These are phyloP conservation scores for Trichoderma cornu-damae DNA, from an alignment of 2,329 filamentous ascomycete genomes.

Conservation along the genomic window DNA sequence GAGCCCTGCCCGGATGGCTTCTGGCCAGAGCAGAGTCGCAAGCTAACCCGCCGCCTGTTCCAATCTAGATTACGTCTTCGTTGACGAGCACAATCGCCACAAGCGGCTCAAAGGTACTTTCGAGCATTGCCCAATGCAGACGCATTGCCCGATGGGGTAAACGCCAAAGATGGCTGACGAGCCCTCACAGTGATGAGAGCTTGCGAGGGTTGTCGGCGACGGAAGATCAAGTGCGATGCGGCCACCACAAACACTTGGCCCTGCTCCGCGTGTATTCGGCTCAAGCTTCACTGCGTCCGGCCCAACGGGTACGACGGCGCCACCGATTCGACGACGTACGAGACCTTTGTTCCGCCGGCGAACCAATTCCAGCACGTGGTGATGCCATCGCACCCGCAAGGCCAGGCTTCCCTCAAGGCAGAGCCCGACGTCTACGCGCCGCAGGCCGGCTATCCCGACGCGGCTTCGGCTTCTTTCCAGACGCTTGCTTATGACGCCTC, in stretches of 20 bases:
- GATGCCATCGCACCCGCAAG: constrained; percentile 37
- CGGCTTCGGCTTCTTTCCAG: constrained; percentile 42
- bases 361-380: constrained; percentile 46
- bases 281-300: constrained; percentile 90
- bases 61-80: constrained; percentile 86
- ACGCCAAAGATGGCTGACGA: not conserved
- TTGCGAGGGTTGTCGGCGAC: constrained; percentile 87
- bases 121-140: not conserved
- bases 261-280: constrained; percentile 83
- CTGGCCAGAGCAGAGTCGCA: constrained; percentile 12
- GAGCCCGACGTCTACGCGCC: constrained; percentile 44
- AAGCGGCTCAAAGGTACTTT: constrained; percentile 83
- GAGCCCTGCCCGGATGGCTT: not conserved
- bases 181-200: constrained; percentile 76
- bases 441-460: constrained; percentile 46
- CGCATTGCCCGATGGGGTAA: not conserved
- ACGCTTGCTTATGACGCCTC: constrained; percentile 44
- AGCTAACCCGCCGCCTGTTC: not conserved
- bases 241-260: constrained; percentile 97
- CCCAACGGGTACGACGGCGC: constrained; percentile 66
- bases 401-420: constrained; percentile 40
- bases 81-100: constrained; percentile 97
- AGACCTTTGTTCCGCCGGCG: constrained; percentile 29
- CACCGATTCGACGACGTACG: constrained; percentile 33
- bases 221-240: constrained; percentile 98